phyloP scores from a whole-genome alignment of 768 basidiomycete genomes.

The Chalciporus sphaerocephalus region DNA sequence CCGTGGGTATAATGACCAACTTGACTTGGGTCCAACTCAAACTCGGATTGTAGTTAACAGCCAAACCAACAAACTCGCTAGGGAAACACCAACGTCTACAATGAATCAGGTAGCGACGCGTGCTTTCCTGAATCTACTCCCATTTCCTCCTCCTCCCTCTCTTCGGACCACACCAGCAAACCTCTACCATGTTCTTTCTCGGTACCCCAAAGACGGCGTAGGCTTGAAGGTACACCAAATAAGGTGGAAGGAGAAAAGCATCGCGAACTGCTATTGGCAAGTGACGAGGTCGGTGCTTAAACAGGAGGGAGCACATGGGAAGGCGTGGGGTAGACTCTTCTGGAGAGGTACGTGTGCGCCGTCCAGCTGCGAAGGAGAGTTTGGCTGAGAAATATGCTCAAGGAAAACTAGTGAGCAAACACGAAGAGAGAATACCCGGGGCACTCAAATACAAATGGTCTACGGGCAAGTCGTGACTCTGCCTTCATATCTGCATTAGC shows the following conservation, averaged over 20 bases:
- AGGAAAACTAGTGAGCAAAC: constrained; percentile 60
- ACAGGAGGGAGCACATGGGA: constrained; percentile 69
- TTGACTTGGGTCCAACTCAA: background rate
- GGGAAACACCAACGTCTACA: background rate
- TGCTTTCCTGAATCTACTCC: constrained; percentile 54
- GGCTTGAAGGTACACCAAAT: constrained; percentile 68
- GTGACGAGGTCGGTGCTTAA: constrained; percentile 72
- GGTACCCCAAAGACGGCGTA: constrained; percentile 61
- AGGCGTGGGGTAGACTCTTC: constrained; percentile 74
- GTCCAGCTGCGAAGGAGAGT: background rate
- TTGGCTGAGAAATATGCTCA: constrained; percentile 10
- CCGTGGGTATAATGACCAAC: background rate
- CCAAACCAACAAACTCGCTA: background rate
- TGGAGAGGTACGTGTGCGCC: constrained; percentile 62
- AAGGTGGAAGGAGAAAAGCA: constrained; percentile 69
- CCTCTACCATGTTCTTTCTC: constrained; percentile 68
- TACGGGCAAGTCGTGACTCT: constrained; percentile 40
- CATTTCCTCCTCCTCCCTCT: constrained; percentile 53
- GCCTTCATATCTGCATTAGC: no score
- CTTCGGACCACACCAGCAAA: constrained; percentile 56
- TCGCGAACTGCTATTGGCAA: constrained; percentile 67
- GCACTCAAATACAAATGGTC: constrained; percentile 73
- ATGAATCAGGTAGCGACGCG: constrained; percentile 27
- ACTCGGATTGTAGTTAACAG: no score
- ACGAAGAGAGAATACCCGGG: constrained; percentile 63